Evolutionary conservation across 2,329 filamentous ascomycete genomes (phyloP).

Genomic region (Botrytis fabae): DNA sequence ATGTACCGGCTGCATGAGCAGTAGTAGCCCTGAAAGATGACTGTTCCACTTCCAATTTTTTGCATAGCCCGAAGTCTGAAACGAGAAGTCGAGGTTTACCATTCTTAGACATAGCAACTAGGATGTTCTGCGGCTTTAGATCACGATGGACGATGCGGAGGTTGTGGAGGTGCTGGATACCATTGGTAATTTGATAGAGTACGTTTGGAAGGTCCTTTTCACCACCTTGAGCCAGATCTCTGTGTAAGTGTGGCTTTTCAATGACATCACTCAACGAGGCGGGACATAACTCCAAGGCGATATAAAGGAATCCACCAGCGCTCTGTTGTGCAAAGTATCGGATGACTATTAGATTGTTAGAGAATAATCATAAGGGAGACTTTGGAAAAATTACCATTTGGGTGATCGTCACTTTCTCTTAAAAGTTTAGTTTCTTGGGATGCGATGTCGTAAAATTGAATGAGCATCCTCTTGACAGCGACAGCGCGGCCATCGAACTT

Average conservation of each 20-base stretch:
- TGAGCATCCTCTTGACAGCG: conserved; percentile 94
- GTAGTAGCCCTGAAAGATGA: conserved; percentile 95
- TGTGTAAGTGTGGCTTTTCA: conserved; percentile 68
- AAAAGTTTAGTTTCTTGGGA: conserved; percentile 89
- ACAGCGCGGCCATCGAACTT: conserved; percentile 91
- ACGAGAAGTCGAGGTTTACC: conserved; percentile 82
- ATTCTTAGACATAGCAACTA: conserved; percentile 73
- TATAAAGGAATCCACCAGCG: conserved; percentile 89
- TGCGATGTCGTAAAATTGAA: conserved; percentile 93
- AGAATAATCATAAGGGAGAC: neutral
- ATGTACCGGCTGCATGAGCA: conserved; percentile 87
- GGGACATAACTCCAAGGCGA: conserved; percentile 90
- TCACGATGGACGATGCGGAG: conserved; percentile 96
- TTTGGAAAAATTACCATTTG: conserved; percentile 61
- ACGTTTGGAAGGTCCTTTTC: conserved; percentile 76
- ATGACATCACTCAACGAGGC: conserved; percentile 91
- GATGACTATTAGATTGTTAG: conserved; percentile 62
- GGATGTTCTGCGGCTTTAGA: conserved; percentile 95
- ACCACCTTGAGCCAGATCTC: conserved; percentile 69
- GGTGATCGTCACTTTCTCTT: conserved; percentile 91
- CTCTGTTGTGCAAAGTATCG: conserved; percentile 93
- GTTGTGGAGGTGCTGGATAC: conserved; percentile 84
- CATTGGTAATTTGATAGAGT: conserved; percentile 85
- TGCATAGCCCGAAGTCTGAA: conserved; percentile 96
- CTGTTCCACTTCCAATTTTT: conserved; percentile 91